Evolutionary conservation across 495 filamentous ascomycete species (phyloP), one percentile per base, ranked within the genome.

Genomic region (Pyrenula massariospora): DNA sequence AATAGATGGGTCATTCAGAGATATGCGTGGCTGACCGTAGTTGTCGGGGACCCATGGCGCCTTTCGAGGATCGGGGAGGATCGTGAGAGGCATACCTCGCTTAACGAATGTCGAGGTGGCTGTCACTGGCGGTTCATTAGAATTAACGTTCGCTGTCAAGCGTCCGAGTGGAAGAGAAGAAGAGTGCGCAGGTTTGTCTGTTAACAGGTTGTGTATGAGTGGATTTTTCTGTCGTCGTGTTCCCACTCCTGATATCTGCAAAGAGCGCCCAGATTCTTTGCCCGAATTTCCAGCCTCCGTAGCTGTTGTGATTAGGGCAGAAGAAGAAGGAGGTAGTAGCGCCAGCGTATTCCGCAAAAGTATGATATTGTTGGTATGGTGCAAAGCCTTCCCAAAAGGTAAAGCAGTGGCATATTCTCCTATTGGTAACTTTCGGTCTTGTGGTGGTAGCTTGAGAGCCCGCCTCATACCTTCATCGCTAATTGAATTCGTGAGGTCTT

Each of bases 191-290:
- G 93, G 93, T 65, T 95, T 92, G 69, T 99, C 91, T 15, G 93
- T 99, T 19, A 99, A 79, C 8, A 97, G 84, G 62, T 94, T 97
- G 69, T 97, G 93, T 55, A 99, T 96, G 11, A 99, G 77, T 0
- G 91, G 90, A 64, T 99, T 97, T 60, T 87, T 83, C 65, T 85
- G 84, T 53, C 81, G 77, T 58, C 89, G 78, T 0, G 89, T 91
- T 50, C 82, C 80, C 1, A 91, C 87, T 51, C 81, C 82, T 2
- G 84, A 82, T 0, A 82, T 69, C 25, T 81, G 63, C 24, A 69
- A 61, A 10, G 71, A 61, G 57, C 76, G 66, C 57, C 71, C 56
- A 49, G 73, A 25, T 48, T 65, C 48, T 53, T 71, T 66, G 25
- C 80, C 73, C 36, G 80, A 81, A 58, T 82, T 83, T 31, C 91